These are phyloP conservation scores for Polygonum maritimum DNA, from an alignment of 148 eudicot species.

Conservation along the genomic window DNA sequence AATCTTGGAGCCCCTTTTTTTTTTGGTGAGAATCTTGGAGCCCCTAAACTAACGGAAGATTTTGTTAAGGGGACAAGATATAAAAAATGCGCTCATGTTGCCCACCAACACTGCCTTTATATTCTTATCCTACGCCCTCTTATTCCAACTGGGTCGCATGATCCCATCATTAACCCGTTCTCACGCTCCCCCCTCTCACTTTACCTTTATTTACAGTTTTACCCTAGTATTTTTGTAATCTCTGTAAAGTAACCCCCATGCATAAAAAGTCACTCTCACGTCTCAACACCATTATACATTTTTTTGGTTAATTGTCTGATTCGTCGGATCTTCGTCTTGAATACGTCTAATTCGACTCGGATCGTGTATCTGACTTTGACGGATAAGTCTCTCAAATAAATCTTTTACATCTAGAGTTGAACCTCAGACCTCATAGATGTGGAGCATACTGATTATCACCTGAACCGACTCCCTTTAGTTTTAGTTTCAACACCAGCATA, in stretches of 20 bases:
- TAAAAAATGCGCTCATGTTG: not conserved
- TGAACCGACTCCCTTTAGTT: too few relatives aligned
- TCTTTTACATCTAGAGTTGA: too few relatives aligned
- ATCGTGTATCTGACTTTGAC: too few relatives aligned
- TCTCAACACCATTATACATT: not conserved
- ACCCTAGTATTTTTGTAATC: conserved; percentile 9
- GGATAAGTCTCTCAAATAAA: too few relatives aligned
- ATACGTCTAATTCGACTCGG: too few relatives aligned
- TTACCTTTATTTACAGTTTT: conserved; percentile 10
- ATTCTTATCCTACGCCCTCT: conserved; percentile 2
- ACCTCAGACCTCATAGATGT: too few relatives aligned
- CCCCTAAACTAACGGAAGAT: conserved; percentile 1
- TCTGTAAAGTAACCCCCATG: not conserved
- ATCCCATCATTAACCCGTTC: conserved; percentile 27
- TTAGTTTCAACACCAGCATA: not conserved
- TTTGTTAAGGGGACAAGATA: conserved; percentile 8
- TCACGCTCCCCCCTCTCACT: conserved; percentile 8
- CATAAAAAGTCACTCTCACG: conserved; percentile 6
- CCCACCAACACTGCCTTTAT: not conserved
- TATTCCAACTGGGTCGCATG: not conserved
- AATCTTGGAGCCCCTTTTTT: conserved; percentile 20
- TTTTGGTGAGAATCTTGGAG: conserved; percentile 19
- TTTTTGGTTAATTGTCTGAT: too few relatives aligned
- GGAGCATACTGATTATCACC: too few relatives aligned
- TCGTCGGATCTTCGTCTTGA: too few relatives aligned